Evolutionary conservation across 2,329 filamentous ascomycete species (phyloP), one percentile per base, ranked within the genome.

Genomic region (Ramichloridium luteum): DNA sequence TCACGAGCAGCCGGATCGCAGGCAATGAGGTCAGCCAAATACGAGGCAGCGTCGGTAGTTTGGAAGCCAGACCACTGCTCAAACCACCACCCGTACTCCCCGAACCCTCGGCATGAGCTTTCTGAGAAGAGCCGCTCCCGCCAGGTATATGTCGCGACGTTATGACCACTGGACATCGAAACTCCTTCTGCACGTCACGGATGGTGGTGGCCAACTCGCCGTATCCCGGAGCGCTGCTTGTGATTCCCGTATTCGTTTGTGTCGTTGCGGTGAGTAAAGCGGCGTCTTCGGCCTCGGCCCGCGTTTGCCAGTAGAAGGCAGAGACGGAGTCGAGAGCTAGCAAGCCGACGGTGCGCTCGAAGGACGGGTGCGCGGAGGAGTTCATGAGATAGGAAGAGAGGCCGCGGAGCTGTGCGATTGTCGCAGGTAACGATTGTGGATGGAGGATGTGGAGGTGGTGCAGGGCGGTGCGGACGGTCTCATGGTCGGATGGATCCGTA

Each of bases 381-480:
- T 58, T 39, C 38, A 72, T 59, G 5, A 78, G 61, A 46, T 74
- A 72, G 1, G 41, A 26, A 11, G 63, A 59, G 1, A 77, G 47
- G 0, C 44, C 40, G 3, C 52, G 39, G 1, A 77, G 46, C 0
- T 68, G 70, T 5, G 62, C 49, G 2, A 74, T 52, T 1, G 74
- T 51, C 2, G 64, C 58, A 2, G 53, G 28, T 14, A 68, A 67
- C 1, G 67, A 67, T 27, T 66, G 59, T 0, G 71, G 70, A 3
- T 56, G 63, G 53, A 74, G 69, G 38, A 77, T 57, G 48, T 77
- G 72, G 22, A 77, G 50, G 44, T 77, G 72, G 16, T 54, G 45
- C 1, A 78, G 54, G 3, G 59, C 53, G 13, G 42, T 42, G n/a
- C 42, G 37, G 1, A 60, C 39, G 6, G 39, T 31, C 8, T 41